These are phyloP conservation scores for Colletotrichum limetticola DNA, from an alignment of 2,329 filamentous ascomycete species.

Conservation along the genomic window DNA sequence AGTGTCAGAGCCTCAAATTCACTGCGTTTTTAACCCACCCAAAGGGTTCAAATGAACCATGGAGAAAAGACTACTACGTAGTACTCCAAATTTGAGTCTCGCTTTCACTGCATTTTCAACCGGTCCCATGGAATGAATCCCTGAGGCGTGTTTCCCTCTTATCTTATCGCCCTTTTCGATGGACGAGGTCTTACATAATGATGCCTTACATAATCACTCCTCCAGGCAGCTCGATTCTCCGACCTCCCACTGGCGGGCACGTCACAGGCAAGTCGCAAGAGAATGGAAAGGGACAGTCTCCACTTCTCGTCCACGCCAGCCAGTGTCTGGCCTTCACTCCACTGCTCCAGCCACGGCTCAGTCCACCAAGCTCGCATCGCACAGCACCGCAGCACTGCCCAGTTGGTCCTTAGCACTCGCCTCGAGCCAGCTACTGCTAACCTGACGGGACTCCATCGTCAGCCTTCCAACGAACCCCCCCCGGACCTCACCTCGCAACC, in stretches of 20 bases:
- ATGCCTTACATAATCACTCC: background rate
- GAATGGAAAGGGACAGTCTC: background rate
- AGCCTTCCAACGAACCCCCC: constrained; percentile 4
- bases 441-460: constrained; percentile 14
- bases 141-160: background rate
- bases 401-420: background rate
- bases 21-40: background rate
- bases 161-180: background rate
- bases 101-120: too few species aligned
- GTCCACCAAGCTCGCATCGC: constrained; percentile 18
- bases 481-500: background rate
- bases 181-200: background rate
- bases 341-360: constrained; percentile 5
- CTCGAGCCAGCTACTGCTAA: background rate
- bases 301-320: constrained; percentile 1
- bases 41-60: background rate
- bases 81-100: too few species aligned
- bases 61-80: too few species aligned
- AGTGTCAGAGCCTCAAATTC: background rate
- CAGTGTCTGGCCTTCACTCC: constrained; percentile 8
- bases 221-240: constrained; percentile 2
- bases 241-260: background rate
- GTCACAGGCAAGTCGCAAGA: background rate
- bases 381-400: constrained; percentile 3
- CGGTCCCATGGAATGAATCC: too few species aligned